These are phyloP conservation scores for Cladosporium sp. DNA, from an alignment of 2,329 filamentous ascomycete genomes.

Conservation along the genomic window DNA sequence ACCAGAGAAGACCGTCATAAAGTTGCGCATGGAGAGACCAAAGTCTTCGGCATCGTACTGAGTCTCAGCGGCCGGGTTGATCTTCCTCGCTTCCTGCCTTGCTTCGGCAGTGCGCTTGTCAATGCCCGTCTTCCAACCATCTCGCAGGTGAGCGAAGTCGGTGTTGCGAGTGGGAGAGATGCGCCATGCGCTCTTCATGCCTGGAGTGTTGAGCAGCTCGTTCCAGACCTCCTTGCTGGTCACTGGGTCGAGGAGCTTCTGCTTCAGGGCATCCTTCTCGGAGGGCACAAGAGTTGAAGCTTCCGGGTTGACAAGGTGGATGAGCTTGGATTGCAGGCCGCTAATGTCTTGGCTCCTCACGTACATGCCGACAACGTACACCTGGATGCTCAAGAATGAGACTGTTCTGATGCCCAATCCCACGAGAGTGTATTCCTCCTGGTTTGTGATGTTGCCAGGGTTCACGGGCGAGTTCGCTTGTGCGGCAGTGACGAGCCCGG, in stretches of 20 bases:
- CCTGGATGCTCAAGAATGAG: constrained; percentile 84
- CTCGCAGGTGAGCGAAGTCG: constrained; percentile 87
- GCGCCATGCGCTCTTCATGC: constrained; percentile 75
- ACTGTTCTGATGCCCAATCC: constrained; percentile 87
- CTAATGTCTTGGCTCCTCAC: constrained; percentile 80
- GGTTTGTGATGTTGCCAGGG: constrained; percentile 38
- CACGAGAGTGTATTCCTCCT: constrained; percentile 79
- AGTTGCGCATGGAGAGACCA: constrained; percentile 70
- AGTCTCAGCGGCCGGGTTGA: constrained; percentile 34
- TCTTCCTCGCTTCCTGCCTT: constrained; percentile 42
- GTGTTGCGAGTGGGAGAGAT: constrained; percentile 91
- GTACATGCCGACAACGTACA: constrained; percentile 94
- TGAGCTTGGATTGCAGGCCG: constrained; percentile 73
- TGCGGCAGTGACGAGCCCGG: constrained; percentile 16
- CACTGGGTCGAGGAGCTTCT: constrained; percentile 67
- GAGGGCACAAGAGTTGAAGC: constrained; percentile 80
- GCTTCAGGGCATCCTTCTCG: constrained; percentile 74
- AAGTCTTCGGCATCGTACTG: constrained; percentile 73
- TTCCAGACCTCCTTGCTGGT: constrained; percentile 74
- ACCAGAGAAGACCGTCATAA: constrained; percentile 79
- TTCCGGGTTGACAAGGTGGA: constrained; percentile 71
- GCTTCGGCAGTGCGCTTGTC: constrained; percentile 66
- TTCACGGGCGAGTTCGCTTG: constrained; percentile 35
- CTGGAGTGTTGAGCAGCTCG: constrained; percentile 63
- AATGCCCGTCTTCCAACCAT: constrained; percentile 86